Percentiles rank a stretch among this genome's conserved stretches.
phyloP scores from a whole-genome alignment of 805 yeast genomes.

The Candida awuae region DNA sequence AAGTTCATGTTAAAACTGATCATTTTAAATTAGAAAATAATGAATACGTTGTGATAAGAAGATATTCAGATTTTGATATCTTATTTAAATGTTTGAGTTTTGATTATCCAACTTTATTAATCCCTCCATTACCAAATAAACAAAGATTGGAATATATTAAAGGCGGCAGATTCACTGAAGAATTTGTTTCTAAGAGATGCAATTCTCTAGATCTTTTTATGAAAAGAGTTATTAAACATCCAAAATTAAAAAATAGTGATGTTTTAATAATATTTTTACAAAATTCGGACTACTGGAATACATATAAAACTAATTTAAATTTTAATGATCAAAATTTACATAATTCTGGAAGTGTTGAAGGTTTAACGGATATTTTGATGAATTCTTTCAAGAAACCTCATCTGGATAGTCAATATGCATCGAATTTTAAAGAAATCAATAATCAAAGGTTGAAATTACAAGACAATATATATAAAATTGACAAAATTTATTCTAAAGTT shows the following conservation, averaged over 20 bases:
- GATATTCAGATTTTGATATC: constrained; percentile 82
- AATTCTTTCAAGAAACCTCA: constrained; percentile 82
- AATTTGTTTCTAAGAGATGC: constrained; percentile 77
- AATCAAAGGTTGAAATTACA: constrained; percentile 79
- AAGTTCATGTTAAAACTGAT: constrained; percentile 55
- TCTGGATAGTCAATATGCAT: constrained; percentile 44
- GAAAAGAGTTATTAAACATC: constrained; percentile 66
- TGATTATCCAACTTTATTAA: constrained; percentile 77
- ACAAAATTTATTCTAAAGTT: constrained; percentile 66
- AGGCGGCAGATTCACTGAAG: constrained; percentile 83
- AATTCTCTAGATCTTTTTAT: constrained; percentile 73
- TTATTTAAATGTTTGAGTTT: constrained; percentile 64
- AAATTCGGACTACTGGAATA: constrained; percentile 59
- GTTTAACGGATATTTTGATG: constrained; percentile 84
- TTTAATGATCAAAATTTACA: constrained; percentile 18
- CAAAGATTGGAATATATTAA: constrained; percentile 85
- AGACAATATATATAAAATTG: constrained; percentile 73
- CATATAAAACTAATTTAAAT: constrained; percentile 53
- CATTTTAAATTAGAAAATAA: constrained; percentile 46
- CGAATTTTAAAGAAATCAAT: constrained; percentile 75
- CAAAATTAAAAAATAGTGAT: constrained; percentile 58
- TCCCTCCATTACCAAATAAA: constrained; percentile 93
- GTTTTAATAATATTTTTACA: constrained; percentile 66
- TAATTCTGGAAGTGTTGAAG: constrained; percentile 40
- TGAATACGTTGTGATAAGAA: constrained; percentile 52